phyloP scores from a whole-genome alignment of 1,139 yeast genomes.

The Kurtzmaniella quercitrusa region DNA sequence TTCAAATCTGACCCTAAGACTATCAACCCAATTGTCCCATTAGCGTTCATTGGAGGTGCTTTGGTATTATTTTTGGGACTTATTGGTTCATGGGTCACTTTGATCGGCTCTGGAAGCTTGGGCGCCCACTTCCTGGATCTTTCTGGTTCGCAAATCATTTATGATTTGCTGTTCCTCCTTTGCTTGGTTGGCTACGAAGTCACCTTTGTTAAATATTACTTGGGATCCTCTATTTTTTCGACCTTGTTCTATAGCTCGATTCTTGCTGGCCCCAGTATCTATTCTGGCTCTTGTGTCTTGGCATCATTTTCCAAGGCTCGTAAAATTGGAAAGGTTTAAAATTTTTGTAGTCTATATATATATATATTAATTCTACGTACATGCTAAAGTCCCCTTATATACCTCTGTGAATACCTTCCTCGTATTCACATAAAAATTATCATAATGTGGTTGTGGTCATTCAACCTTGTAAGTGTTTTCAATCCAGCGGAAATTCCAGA shows the following conservation, averaged over 20 bases:
- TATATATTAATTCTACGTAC: not conserved
- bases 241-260: constrained; percentile 53
- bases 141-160: constrained; percentile 22
- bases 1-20: constrained; percentile 58
- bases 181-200: constrained; percentile 59
- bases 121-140: constrained; percentile 27
- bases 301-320: constrained; percentile 32
- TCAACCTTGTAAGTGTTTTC: constrained; percentile 35
- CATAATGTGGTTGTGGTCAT: too few relatives aligned
- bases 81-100: constrained; percentile 44
- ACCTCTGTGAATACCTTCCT: not conserved
- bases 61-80: constrained; percentile 40
- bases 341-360: not conserved
- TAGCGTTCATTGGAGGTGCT: constrained; percentile 46
- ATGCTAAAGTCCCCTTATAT: not conserved
- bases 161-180: constrained; percentile 47
- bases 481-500: constrained; percentile 54
- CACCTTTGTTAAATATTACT: constrained; percentile 63
- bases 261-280: constrained; percentile 54
- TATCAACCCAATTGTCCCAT: constrained; percentile 53
- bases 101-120: constrained; percentile 43
- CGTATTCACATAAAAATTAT: too few relatives aligned
- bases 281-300: constrained; percentile 65
- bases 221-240: constrained; percentile 67
- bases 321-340: constrained; percentile 23